Evolutionary conservation across 2,329 filamentous ascomycete species (phyloP), one percentile per base, ranked within the genome.

Genomic region (Fusarium longipes): DNA sequence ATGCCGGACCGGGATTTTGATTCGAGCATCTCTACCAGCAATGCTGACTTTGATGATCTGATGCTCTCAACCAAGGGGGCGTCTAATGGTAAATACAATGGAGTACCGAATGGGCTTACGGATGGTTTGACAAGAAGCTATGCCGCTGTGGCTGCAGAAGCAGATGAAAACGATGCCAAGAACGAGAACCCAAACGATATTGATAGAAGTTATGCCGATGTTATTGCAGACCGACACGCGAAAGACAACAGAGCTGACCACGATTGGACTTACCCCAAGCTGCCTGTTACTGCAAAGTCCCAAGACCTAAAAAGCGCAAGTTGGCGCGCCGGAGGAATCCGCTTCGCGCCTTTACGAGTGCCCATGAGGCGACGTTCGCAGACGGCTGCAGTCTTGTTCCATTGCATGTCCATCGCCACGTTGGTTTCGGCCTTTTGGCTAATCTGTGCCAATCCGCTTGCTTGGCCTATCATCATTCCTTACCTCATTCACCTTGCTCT

Each of bases 391-490:
- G 91, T 94, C 14, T 82, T 94, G 10, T 85, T 88, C 70, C 91
- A 94, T 78, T 92, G 88, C 63, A 84, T 92, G 69, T 88, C 86
- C 55, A 91, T 94, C 63, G 86, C 87, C n/a, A 79, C 87, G 24
- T 85, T 87, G 70, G 84, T 97, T 7, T 91, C 92, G 7, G 78
- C 90, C 58, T 98, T 98, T 83, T 97, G 97, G 82, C 91, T 96
- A 75, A 87, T 94, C 32, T 97, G 93, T 79, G 91, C 93, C 56
- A 94, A 97, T 57, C 96, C 96, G 1, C 82, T 98, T n/a, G 88
- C 90, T 45, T 99, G 96, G 96, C 95, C 95, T 3, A 79, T 90
- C 39, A 75, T 90, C 20, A 82, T 90, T 9, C 82, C 93, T 0
- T 98, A 98, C 74, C 84, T 97, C 39, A 84, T 97, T 58, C 92